Evolutionary conservation across 306 rosid genomes (phyloP).

Genomic region (Rosa persica): DNA sequence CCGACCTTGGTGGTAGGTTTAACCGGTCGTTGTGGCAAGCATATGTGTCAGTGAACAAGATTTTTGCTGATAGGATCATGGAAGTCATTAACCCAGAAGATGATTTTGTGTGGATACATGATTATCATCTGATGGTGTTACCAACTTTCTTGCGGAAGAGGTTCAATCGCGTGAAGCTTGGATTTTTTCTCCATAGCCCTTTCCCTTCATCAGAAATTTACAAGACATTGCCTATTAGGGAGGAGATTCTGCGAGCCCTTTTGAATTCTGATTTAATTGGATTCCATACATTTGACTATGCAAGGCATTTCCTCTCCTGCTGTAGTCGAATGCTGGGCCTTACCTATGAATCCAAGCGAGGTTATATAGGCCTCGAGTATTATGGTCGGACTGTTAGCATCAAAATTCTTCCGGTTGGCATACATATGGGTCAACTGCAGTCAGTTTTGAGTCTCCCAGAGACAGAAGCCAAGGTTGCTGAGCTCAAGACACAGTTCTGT

Average conservation of each 20-base stretch:
- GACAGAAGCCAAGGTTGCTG: slow-evolving; percentile 61
- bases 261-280: slow-evolving; percentile 82
- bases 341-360: slow-evolving; percentile 70
- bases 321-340: slow-evolving; percentile 90
- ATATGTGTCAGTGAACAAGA: slow-evolving; percentile 72
- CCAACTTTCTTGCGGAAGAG: slow-evolving; percentile 88
- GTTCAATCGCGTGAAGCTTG: slow-evolving; percentile 70
- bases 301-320: slow-evolving; percentile 77
- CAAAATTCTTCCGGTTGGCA: slow-evolving; percentile 85
- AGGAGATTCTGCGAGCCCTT: slow-evolving; percentile 71
- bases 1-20: slow-evolving; percentile 80
- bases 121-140: slow-evolving; percentile 81
- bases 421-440: slow-evolving; percentile 78
- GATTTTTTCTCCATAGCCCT: slow-evolving; percentile 85
- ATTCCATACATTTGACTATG: slow-evolving; percentile 85
- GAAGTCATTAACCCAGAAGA: slow-evolving; percentile 89
- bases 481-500: slow-evolving; percentile 47
- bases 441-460: slow-evolving; percentile 52
- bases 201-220: slow-evolving; percentile 84
- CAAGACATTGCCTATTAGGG: slow-evolving; percentile 74
- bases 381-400: slow-evolving; percentile 82
- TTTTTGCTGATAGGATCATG: slow-evolving; percentile 83
- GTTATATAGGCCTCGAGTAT: slow-evolving; percentile 79
- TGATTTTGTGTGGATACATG: slow-evolving; percentile 86
- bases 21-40: slow-evolving; percentile 76